phyloP scores from a whole-genome alignment of 192 early-diverging fungal species.

The Lunasporangiospora selenospora region DNA sequence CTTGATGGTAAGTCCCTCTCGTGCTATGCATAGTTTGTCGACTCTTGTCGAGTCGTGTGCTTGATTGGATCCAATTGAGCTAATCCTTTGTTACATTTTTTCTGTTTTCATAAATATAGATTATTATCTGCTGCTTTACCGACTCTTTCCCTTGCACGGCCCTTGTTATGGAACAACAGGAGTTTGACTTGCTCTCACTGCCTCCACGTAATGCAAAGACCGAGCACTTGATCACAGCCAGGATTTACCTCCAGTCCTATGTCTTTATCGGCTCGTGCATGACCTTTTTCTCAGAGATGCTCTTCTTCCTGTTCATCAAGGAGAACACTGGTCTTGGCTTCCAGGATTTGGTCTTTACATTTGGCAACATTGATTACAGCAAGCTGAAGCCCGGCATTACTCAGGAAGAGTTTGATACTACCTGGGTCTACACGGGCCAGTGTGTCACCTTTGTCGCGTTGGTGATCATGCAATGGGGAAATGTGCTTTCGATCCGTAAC shows the following conservation, averaged over 20 bases:
- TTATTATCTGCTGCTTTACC: slow-evolving; percentile 54
- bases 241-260: slow-evolving; percentile 80
- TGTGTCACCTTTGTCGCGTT: slow-evolving; percentile 70
- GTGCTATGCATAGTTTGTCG: slow-evolving; percentile 60
- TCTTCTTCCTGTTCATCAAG: slow-evolving; percentile 77
- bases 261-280: slow-evolving; percentile 78
- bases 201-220: slow-evolving; percentile 76
- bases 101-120: too few relatives aligned
- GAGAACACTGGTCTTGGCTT: slow-evolving; percentile 61
- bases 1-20: slow-evolving; percentile 75
- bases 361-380: slow-evolving; percentile 31
- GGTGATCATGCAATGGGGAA: slow-evolving; percentile 71
- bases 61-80: too few relatives aligned
- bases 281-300: slow-evolving; percentile 65
- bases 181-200: slow-evolving; percentile 73
- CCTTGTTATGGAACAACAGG: slow-evolving; percentile 81
- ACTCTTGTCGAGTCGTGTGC: slow-evolving; percentile 3
- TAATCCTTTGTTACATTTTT: too few relatives aligned
- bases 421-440: slow-evolving; percentile 57
- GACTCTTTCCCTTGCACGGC: slow-evolving; percentile 70
- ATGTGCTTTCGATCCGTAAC: slow-evolving; percentile 66
- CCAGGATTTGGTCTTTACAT: slow-evolving; percentile 43
- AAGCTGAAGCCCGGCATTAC: slow-evolving; percentile 16
- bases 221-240: slow-evolving; percentile 71
- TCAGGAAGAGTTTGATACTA: slow-evolving; percentile 25